Evolutionary conservation across 202 grass and related monocot genomes (phyloP).

Genomic region (Elaeis oleifera): DNA sequence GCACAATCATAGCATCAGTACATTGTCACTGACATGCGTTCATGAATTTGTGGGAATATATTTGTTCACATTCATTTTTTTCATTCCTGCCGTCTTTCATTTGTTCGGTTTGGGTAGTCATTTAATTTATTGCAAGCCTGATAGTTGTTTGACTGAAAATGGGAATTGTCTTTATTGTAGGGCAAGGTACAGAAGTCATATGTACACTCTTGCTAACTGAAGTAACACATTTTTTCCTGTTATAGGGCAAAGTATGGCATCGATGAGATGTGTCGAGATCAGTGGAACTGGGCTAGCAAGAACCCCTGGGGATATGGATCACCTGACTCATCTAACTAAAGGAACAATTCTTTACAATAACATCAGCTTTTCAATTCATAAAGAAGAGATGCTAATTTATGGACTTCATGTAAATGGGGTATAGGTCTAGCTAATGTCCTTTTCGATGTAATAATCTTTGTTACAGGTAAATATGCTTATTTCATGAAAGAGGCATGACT

Average conservation of each 20-base stretch:
- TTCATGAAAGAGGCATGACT: too few relatives aligned
- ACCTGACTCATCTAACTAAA: conserved; percentile 34
- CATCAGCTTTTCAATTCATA: too few relatives aligned
- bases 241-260: conserved; percentile 79
- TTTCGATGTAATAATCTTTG: too few relatives aligned
- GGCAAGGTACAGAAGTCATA: neutral
- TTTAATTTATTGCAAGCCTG: too few relatives aligned
- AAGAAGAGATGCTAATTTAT: too few relatives aligned
- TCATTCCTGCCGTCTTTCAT: too few relatives aligned
- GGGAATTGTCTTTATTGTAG: neutral
- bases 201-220: neutral
- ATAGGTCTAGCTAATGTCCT: too few relatives aligned
- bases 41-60: neutral
- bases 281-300: conserved; percentile 96
- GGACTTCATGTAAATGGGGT: too few relatives aligned
- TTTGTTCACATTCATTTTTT: neutral
- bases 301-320: conserved; percentile 69
- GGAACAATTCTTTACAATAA: too few relatives aligned
- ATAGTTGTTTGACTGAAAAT: neutral
- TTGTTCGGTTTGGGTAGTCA: too few relatives aligned
- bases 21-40: neutral
- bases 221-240: neutral
- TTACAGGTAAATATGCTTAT: too few relatives aligned
- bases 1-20: neutral
- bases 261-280: conserved; percentile 87